Evolutionary conservation across 805 yeast genomes (phyloP).

Genomic region (Hanseniaspora hatyaiensis): DNA sequence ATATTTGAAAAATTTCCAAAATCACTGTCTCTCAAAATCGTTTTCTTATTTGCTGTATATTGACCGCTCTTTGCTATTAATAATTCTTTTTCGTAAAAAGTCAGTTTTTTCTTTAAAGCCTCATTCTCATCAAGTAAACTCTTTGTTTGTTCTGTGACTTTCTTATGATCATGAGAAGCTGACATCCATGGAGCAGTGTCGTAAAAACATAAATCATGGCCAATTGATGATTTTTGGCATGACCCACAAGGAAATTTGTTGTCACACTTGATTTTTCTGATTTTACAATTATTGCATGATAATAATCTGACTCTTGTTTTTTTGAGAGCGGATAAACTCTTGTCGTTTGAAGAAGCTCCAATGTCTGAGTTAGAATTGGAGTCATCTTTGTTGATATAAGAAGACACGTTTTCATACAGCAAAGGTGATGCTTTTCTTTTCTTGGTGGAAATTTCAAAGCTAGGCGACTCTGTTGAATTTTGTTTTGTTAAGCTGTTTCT

Average conservation of each 20-base stretch:
- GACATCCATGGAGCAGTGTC: constrained; percentile 14
- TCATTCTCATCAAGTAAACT: neutral
- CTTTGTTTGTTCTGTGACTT: neutral
- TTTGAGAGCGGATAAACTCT: too few relatives aligned
- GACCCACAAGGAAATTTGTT: constrained; percentile 38
- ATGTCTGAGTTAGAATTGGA: too few relatives aligned
- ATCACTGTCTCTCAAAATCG: neutral
- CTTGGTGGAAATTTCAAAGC: neutral
- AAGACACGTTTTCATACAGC: neutral
- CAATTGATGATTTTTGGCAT: constrained; percentile 24
- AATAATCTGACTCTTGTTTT: neutral
- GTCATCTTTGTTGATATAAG: too few relatives aligned
- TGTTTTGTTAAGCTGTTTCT: too few relatives aligned
- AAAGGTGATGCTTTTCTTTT: neutral
- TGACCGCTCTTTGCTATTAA: too few relatives aligned
- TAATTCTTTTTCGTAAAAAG: neutral
- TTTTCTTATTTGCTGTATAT: neutral
- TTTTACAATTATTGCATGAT: constrained; percentile 27
- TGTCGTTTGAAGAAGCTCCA: too few relatives aligned
- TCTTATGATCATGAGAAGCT: constrained; percentile 2
- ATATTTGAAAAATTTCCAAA: neutral
- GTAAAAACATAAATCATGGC: constrained; percentile 6
- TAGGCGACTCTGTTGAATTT: too few relatives aligned
- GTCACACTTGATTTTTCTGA: constrained; percentile 41
- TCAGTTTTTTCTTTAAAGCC: neutral